Evolutionary conservation across 768 basidiomycete species (phyloP).

Genomic region (Hygrocybe punicea): DNA sequence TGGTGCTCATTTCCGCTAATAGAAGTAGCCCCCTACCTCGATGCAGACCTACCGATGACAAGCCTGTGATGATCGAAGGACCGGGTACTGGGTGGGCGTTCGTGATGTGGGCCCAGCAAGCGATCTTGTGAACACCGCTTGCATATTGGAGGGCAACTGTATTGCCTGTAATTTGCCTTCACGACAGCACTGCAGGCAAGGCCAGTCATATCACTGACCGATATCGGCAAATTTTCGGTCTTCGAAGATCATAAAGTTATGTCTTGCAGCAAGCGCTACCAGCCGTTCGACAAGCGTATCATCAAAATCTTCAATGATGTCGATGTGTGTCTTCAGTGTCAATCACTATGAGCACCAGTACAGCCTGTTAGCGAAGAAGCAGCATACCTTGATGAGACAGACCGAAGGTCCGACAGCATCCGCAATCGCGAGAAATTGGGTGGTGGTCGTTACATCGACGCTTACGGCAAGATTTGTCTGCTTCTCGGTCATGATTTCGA

Average conservation of each 20-base stretch:
- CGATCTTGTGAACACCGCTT: conserved; percentile 87
- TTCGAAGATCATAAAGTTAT: conserved; percentile 96
- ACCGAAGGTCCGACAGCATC: conserved; percentile 85
- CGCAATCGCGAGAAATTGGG: conserved; percentile 79
- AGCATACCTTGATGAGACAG: conserved; percentile 86
- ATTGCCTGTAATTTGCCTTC: conserved; percentile 61
- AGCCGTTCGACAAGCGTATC: conserved; percentile 64
- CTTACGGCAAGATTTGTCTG: conserved; percentile 91
- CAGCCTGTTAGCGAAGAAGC: conserved; percentile 16
- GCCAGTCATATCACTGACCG: conserved; percentile 17
- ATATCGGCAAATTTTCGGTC: conserved; percentile 99
- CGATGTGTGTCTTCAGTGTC: conserved; percentile 81
- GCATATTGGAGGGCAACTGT: conserved; percentile 95
- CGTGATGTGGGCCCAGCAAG: conserved; percentile 93
- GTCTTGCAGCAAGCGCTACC: conserved; percentile 64
- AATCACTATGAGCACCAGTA: conserved; percentile 24
- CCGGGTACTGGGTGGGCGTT: conserved; percentile 97
- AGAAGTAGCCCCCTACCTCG: conserved; percentile 83
- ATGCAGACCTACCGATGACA: conserved; percentile 80
- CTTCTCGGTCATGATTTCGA: conserved; percentile 83
- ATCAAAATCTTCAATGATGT: conserved; percentile 92
- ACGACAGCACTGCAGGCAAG: background rate
- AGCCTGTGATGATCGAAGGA: conserved; percentile 90
- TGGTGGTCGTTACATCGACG: conserved; percentile 83
- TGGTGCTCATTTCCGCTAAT: conserved; percentile 94